Base-by-base conservation (phyloP, 306 rosid species). In the Hylodesmum podocarpum region DNA sequence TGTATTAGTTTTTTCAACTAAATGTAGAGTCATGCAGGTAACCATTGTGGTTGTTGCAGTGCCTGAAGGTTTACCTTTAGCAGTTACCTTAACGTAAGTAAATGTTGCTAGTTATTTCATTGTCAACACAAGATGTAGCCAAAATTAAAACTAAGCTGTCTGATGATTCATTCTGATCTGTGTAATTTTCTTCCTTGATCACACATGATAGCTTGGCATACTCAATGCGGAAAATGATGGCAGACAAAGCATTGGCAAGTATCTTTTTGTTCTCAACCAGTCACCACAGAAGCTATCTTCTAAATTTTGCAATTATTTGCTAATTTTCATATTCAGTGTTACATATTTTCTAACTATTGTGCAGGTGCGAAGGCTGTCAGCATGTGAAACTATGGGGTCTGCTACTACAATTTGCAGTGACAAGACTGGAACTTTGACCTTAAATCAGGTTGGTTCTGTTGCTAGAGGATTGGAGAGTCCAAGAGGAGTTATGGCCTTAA, bases 151-250 rank as follows among this genome's bases (percentile, higher is more conserved):
- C n/a, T 62, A 72, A 8, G 57, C 14, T 64, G 18, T 68, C 16
- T 55, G 34, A 25, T 57, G 9, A 65, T 79, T 69, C 65, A 63
- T 78, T 59, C 72, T 66, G 66, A 66, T 70, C 41, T 73, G 49
- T 65, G 61, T 64, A 55, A 63, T 36, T 79, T 77, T 84, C 72
- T 61, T 27, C 62, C 73, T 80, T 61, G 33, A 55, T 34, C 63
- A 55, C 70, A 53, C 81, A 28, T 43, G 33, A 66, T 88, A 95
- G 98, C 69, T 85, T 95, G 82, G 98, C 98, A 18, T 95, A 95
- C 84, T 95, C 98, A 36, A 95, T 95, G 98, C 79, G 89, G 87
- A 95, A 95, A 88, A 95, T 95, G 98, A 95, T 95, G 98, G 96
- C 89, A 27, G 98, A 95, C 83, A 95, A 95, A 80, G 97, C 98